Evolutionary conservation across 2,329 filamentous ascomycete species (phyloP).

Genomic region (Tolypocladium inflatum): DNA sequence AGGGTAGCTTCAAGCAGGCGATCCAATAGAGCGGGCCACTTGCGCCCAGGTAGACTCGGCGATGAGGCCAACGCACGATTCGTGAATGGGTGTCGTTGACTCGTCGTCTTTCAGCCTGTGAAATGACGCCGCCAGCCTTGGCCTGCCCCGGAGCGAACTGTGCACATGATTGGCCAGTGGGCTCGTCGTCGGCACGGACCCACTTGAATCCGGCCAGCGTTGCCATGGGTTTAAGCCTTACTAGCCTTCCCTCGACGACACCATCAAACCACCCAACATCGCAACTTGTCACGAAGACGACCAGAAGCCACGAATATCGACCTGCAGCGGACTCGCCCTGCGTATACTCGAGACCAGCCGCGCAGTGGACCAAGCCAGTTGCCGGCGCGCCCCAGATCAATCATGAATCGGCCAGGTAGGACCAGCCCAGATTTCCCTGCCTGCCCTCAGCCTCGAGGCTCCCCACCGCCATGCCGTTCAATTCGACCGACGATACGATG

Average conservation of each 20-base stretch:
- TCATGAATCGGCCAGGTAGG: slow-evolving; percentile 55
- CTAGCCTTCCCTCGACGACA: slow-evolving; percentile 15
- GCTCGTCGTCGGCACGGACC: slow-evolving; percentile 23
- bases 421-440: slow-evolving; percentile 17
- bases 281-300: background rate
- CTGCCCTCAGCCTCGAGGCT: slow-evolving; percentile 10
- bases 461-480: background rate
- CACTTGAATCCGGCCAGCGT: slow-evolving; percentile 28
- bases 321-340: background rate
- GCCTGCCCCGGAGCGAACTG: background rate
- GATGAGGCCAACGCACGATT: background rate
- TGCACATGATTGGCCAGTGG: slow-evolving; percentile 16
- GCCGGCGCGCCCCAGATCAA: slow-evolving; percentile 13
- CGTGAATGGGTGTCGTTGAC: background rate
- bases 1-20: slow-evolving; percentile 28
- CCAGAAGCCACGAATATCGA: background rate
- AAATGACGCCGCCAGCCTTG: background rate
- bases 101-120: background rate
- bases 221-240: slow-evolving; percentile 12
- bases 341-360: background rate
- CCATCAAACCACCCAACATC: slow-evolving; percentile 3
- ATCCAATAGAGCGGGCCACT: slow-evolving; percentile 9
- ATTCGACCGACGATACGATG: slow-evolving; percentile 1
- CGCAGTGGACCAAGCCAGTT: background rate
- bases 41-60: background rate